Base-by-base conservation (phyloP, 805 yeast species). In the Saccharomycopsis malanga region DNA sequence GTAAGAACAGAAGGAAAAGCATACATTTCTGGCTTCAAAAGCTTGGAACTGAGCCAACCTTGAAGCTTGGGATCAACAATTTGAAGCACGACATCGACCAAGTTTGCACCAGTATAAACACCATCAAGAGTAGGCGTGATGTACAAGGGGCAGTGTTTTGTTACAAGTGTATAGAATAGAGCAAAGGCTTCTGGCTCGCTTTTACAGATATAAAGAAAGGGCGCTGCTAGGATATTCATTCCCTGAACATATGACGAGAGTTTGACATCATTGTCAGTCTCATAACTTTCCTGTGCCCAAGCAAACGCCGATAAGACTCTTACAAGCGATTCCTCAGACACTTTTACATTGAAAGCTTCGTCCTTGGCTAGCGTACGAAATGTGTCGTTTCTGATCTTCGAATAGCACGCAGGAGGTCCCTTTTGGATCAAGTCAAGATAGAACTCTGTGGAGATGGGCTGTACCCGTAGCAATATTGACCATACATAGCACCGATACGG, bases 181-280 rank as follows among this genome's bases (percentile, higher is more conserved):
- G 83, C 76, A 60, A 79, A 87, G 1, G 95, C 93, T 64, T 87
- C 87, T 0, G 95, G 88, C 60, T 88, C 97, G 30, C 87, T 77
- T 36, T 81, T 79, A 56, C 83, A 73, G 1, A 83, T 72, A 59
- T 77, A 88, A 15, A 87, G 73, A 46, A 88, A 75, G 1, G 96
- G 96, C 0, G 95, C 96, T 21, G 83, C 73, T 20, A 88, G 62
- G 0, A 88, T 87, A 60, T 88, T 88, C 83, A 89, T 78, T 2
- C 96, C 96, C 60, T 88, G 96, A n/a, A 88, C 96, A 58, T 87
- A 87, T 0, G 70, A 65, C 5, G 71, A 68, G n/a, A 69, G 55
- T 43, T 61, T 56, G 24, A 58, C 54, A 12, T 55, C 49, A n/a
- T 42, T 45, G 18, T 34, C 42, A 24, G 49, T 15, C 30, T 3